phyloP scores from a whole-genome alignment of 345 rosid genomes.

The Melaleuca quinquenervia region DNA sequence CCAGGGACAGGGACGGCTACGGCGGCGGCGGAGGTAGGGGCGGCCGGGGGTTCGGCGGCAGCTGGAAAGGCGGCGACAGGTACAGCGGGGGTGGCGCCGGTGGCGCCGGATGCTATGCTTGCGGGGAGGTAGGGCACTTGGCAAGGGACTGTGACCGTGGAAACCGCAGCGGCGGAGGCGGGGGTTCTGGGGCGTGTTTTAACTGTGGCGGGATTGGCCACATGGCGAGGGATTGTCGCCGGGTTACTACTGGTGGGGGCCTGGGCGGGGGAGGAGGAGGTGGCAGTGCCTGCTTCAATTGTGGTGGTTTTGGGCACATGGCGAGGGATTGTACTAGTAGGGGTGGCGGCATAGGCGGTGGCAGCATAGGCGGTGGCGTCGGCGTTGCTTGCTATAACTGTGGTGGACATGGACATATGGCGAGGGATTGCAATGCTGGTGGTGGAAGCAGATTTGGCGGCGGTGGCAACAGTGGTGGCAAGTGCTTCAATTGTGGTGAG shows the following conservation, averaged over 20 bases:
- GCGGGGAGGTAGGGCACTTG: slow-evolving; percentile 51
- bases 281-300: slow-evolving; percentile 29
- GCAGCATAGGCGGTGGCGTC: slow-evolving; percentile 11
- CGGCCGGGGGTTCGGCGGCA: not conserved
- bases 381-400: slow-evolving; percentile 34
- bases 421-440: slow-evolving; percentile 42
- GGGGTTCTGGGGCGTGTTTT: slow-evolving; percentile 30
- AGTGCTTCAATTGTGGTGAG: slow-evolving; percentile 25
- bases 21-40: slow-evolving; percentile 8
- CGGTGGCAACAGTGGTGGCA: not conserved
- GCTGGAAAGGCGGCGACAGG: slow-evolving; percentile 14
- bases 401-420: slow-evolving; percentile 49
- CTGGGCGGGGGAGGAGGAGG: slow-evolving; percentile 21
- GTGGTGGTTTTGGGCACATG: slow-evolving; percentile 36
- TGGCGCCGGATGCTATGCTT: slow-evolving; percentile 30
- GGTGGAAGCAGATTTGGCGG: not conserved
- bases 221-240: slow-evolving; percentile 58
- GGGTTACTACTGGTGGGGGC: slow-evolving; percentile 14
- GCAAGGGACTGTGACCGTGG: slow-evolving; percentile 30
- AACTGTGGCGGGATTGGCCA: slow-evolving; percentile 55
- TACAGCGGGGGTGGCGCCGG: slow-evolving; percentile 1
- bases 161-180: slow-evolving; percentile 8
- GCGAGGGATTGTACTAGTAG: slow-evolving; percentile 34
- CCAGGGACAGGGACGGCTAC: slow-evolving; percentile 26
- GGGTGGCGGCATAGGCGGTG: slow-evolving; percentile 9